Evolutionary conservation across 306 rosid species (phyloP).

Genomic region (Luffa aegyptiaca): DNA sequence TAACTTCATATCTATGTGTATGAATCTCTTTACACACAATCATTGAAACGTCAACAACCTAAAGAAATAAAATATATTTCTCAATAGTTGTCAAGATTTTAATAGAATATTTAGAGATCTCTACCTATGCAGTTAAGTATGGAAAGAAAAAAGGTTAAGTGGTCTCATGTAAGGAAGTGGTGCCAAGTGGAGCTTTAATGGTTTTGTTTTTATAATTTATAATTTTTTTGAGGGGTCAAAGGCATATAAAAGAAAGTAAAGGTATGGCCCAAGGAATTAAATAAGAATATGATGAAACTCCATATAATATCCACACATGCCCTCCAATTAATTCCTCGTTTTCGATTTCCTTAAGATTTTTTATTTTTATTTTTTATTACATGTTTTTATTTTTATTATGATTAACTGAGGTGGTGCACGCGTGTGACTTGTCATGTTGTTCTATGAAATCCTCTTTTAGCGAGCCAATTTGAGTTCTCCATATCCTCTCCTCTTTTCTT

Average conservation of each 20-base stretch:
- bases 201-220: not conserved
- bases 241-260: not conserved
- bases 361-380: not conserved
- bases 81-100: too few species aligned
- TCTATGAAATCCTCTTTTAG: not conserved
- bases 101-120: too few species aligned
- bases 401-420: not conserved
- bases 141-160: not conserved
- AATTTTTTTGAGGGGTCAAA: not conserved
- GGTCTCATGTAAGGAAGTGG: not conserved
- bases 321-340: slow-evolving; percentile 5
- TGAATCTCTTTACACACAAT: too few species aligned
- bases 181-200: not conserved
- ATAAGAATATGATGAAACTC: not conserved
- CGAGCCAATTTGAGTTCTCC: not conserved
- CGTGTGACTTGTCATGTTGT: not conserved
- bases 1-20: too few species aligned
- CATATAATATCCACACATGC: slow-evolving; percentile 5
- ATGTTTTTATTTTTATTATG: not conserved
- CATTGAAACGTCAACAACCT: too few species aligned
- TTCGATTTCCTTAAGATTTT: not conserved
- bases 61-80: too few species aligned
- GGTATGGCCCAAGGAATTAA: not conserved
- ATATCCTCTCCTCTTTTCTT: not conserved
- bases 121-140: too few species aligned